Percentiles rank a stretch among this genome's conserved stretches.
Evolutionary conservation across 441 rosid species (phyloP).

Genomic region (Bruguiera hainesii): DNA sequence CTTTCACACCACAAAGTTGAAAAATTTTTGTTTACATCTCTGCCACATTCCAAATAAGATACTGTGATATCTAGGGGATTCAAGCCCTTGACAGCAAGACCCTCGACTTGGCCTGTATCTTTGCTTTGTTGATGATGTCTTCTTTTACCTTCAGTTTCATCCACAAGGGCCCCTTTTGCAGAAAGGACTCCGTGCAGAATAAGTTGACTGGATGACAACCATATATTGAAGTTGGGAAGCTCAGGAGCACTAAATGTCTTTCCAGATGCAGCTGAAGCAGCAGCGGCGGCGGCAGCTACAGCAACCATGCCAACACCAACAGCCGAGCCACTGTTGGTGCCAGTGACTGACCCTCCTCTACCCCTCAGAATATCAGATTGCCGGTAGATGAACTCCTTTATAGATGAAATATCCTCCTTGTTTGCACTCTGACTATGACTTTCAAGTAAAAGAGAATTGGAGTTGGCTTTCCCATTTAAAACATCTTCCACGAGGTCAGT

Average conservation of each 20-base stretch:
- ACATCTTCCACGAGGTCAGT: conserved; percentile 67
- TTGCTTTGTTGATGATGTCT: conserved; percentile 52
- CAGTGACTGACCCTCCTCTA: conserved; percentile 56
- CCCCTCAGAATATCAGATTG: conserved; percentile 80
- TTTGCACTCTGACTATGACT: conserved; percentile 48
- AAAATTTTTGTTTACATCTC: conserved; percentile 59
- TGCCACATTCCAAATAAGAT: conserved; percentile 61
- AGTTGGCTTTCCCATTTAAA: conserved; percentile 64
- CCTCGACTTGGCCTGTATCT: conserved; percentile 42
- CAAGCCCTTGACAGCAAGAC: conserved; percentile 35
- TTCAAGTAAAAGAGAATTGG: conserved; percentile 76
- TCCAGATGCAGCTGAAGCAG: conserved; percentile 59
- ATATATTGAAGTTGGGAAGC: conserved; percentile 62
- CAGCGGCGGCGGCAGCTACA: conserved; percentile 88
- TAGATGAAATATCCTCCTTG: conserved; percentile 57
- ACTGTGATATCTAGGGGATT: conserved; percentile 60
- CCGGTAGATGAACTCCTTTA: conserved; percentile 69
- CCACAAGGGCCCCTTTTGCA: conserved; percentile 46
- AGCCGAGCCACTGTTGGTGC: conserved; percentile 47
- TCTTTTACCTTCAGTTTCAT: conserved; percentile 56
- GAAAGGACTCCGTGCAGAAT: conserved; percentile 56
- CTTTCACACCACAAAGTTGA: conserved; percentile 77
- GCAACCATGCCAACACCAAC: conserved; percentile 82
- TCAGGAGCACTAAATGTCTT: conserved; percentile 50
- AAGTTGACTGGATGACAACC: conserved; percentile 62